Conservation (phyloP, 768 basidiomycete species). For the Amanita exitialis region DNA sequence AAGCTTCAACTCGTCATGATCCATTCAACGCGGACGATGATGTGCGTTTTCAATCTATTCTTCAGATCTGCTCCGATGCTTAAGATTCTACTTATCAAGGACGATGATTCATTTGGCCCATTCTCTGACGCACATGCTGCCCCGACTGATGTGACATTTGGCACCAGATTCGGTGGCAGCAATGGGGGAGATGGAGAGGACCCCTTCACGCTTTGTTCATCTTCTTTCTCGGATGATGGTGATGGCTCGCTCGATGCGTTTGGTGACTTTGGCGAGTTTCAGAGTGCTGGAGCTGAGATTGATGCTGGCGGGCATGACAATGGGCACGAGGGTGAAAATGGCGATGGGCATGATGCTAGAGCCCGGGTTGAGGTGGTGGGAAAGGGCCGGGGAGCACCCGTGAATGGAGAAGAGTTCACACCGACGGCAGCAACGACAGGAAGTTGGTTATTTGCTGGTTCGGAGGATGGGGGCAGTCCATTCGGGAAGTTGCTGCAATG, state of each 20-base stretch:
- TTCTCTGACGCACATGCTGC: conserved; percentile 59
- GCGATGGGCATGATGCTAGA: background rate
- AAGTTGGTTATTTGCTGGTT: conserved; percentile 59
- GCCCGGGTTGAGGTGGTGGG: conserved; percentile 13
- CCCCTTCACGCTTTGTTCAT: conserved; percentile 51
- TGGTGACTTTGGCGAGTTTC: conserved; percentile 77
- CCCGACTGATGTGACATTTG: conserved; percentile 6
- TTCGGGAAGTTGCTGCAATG: too few species aligned
- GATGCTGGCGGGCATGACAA: background rate
- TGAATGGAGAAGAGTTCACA: conserved; percentile 46
- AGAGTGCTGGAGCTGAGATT: conserved; percentile 27
- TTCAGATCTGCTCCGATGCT: background rate
- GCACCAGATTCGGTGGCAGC: conserved; percentile 7
- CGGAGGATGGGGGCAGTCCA: background rate
- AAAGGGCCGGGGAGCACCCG: conserved; percentile 17
- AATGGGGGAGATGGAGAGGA: conserved; percentile 15
- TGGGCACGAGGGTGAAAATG: background rate
- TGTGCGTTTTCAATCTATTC: conserved; percentile 21
- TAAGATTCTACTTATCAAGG: background rate
- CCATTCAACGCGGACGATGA: conserved; percentile 46
- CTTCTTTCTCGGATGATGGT: conserved; percentile 55
- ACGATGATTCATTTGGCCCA: conserved; percentile 65
- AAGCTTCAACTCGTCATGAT: conserved; percentile 31
- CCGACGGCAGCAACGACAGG: conserved; percentile 40
- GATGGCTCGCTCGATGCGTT: conserved; percentile 65